phyloP scores from a whole-genome alignment of 2,329 filamentous ascomycete genomes.

The Epichloe gansuensis region DNA sequence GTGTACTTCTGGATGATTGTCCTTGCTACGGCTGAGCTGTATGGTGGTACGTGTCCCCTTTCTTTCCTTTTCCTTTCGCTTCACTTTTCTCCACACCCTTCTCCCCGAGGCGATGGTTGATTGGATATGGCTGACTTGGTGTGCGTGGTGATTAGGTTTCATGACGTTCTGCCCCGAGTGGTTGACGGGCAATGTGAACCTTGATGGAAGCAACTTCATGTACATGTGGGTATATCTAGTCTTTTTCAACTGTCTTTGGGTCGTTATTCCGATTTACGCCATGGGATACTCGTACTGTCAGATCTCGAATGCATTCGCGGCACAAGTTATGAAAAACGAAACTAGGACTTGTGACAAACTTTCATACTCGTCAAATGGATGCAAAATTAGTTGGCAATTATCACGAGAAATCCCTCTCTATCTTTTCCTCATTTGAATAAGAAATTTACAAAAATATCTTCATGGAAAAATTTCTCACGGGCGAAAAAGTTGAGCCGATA shows the following conservation, averaged over 20 bases:
- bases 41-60: conserved; percentile 36
- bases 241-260: conserved; percentile 60
- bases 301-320: conserved; percentile 40
- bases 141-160: conserved; percentile 33
- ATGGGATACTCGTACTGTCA: conserved; percentile 43
- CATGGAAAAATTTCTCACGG: background rate
- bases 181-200: conserved; percentile 48
- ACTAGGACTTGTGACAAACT: background rate
- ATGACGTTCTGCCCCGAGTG: conserved; percentile 64
- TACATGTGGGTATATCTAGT: conserved; percentile 55
- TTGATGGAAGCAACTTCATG: conserved; percentile 56
- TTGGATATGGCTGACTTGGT: background rate
- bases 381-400: too few relatives aligned
- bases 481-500: background rate
- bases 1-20: conserved; percentile 52
- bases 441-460: fast-evolving
- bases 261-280: conserved; percentile 48
- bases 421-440: too few relatives aligned
- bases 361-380: background rate
- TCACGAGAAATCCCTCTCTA: fast-evolving
- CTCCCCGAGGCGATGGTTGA: background rate
- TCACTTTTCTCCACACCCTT: background rate
- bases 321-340: conserved; percentile 19
- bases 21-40: conserved; percentile 53
- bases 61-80: too few relatives aligned